These are phyloP conservation scores for Pythium aphanidermatum DNA, from an alignment of 352 stramenopile species.

Conservation along the genomic window DNA sequence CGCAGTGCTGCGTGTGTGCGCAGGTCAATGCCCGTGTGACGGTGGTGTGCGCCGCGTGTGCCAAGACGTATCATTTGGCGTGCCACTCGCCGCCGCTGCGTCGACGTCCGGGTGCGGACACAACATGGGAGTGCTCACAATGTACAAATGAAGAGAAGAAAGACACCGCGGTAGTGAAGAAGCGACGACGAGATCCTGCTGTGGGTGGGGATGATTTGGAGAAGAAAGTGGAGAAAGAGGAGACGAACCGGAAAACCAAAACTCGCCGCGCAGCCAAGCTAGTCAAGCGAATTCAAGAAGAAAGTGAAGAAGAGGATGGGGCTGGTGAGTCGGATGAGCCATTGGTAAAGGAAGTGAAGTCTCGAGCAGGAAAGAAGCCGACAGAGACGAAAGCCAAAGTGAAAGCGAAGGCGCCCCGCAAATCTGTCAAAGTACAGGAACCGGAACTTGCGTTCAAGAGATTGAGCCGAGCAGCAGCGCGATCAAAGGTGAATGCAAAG, in stretches of 20 bases:
- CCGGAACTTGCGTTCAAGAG: slow-evolving; percentile 12
- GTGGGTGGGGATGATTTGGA: too few relatives aligned
- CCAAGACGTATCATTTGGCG: slow-evolving; percentile 38
- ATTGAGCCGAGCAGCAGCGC: slow-evolving; percentile 4
- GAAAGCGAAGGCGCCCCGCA: background rate
- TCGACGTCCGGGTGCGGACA: slow-evolving; percentile 29
- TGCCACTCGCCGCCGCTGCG: slow-evolving; percentile 49
- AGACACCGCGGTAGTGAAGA: background rate
- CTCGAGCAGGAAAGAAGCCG: background rate
- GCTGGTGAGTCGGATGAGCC: background rate
- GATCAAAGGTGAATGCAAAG: background rate
- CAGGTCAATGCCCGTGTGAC: slow-evolving; percentile 34
- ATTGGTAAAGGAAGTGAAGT: background rate
- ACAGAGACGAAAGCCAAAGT: background rate
- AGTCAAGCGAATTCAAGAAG: too few relatives aligned
- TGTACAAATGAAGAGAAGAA: slow-evolving; percentile 18
- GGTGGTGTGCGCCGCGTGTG: slow-evolving; percentile 37
- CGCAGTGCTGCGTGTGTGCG: slow-evolving; percentile 34
- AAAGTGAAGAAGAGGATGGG: background rate
- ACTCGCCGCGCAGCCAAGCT: too few relatives aligned
- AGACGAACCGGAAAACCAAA: too few relatives aligned
- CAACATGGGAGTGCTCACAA: slow-evolving; percentile 34
- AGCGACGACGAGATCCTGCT: background rate
- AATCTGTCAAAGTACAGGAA: slow-evolving; percentile 15
- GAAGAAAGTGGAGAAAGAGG: too few relatives aligned